phyloP scores from a whole-genome alignment of 805 yeast genomes.

The Metschnikowia hibisci region DNA sequence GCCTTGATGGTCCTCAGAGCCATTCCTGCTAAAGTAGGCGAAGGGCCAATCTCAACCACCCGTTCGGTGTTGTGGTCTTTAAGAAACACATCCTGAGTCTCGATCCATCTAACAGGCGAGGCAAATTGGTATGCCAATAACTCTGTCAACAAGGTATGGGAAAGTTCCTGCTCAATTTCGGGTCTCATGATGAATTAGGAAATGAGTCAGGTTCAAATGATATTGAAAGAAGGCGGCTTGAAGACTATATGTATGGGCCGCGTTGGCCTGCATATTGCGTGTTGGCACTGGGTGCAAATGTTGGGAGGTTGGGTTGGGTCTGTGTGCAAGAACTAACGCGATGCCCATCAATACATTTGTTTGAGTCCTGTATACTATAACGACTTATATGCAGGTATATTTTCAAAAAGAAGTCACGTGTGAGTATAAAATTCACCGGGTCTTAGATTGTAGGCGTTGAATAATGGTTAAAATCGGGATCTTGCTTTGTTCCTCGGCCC shows the following conservation, averaged over 20 bases:
- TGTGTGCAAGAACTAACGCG: background rate
- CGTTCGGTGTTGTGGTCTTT: slow-evolving; percentile 94
- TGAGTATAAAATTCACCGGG: too few relatives aligned
- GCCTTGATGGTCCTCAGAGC: slow-evolving; percentile 93
- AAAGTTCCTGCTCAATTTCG: slow-evolving; percentile 95
- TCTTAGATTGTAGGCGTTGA: too few relatives aligned
- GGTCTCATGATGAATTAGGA: slow-evolving; percentile 59
- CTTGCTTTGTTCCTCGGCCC: too few relatives aligned
- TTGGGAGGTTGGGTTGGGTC: slow-evolving; percentile 9
- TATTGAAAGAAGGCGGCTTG: background rate
- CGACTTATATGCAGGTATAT: too few relatives aligned
- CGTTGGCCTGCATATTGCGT: slow-evolving; percentile 3
- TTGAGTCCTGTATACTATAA: too few relatives aligned
- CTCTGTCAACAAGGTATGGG: slow-evolving; percentile 92
- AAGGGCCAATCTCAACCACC: slow-evolving; percentile 97
- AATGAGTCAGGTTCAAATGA: background rate
- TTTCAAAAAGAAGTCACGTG: too few relatives aligned
- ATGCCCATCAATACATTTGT: background rate
- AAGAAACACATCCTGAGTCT: slow-evolving; percentile 96
- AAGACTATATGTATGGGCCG: background rate
- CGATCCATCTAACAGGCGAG: slow-evolving; percentile 99
- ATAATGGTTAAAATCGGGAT: too few relatives aligned
- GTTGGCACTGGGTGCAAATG: slow-evolving; percentile 15
- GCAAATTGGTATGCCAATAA: slow-evolving; percentile 98
- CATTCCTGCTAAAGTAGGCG: slow-evolving; percentile 98